phyloP scores from a whole-genome alignment of 2,329 filamentous ascomycete genomes.

The Stemphylium beticola region DNA sequence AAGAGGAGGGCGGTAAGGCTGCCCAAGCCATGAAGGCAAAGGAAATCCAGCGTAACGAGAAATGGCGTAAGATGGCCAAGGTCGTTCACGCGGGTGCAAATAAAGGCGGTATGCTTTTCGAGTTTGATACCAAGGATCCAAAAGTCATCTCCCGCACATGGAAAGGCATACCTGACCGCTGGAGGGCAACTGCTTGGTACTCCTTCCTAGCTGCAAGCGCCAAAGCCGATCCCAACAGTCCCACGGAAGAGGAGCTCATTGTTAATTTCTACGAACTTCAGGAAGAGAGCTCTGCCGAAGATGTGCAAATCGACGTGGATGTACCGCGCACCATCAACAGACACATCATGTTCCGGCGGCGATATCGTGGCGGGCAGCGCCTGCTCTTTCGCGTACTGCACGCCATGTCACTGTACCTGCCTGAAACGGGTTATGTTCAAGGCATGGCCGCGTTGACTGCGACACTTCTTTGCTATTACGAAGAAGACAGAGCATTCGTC shows the following conservation, averaged over 20 bases:
- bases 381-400: conserved; percentile 92
- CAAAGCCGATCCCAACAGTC: conserved; percentile 65
- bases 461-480: conserved; percentile 93
- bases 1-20: conserved; percentile 55
- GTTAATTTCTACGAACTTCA: conserved; percentile 75
- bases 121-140: conserved; percentile 80
- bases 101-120: conserved; percentile 69
- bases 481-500: conserved; percentile 91
- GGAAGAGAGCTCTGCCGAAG: conserved; percentile 78
- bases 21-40: conserved; percentile 61
- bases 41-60: conserved; percentile 67
- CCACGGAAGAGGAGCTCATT: conserved; percentile 74
- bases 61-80: conserved; percentile 71
- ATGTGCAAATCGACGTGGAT: conserved; percentile 96
- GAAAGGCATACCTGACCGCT: conserved; percentile 97
- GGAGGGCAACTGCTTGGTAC: conserved; percentile 93
- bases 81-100: conserved; percentile 53
- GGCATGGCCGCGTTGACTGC: conserved; percentile 95
- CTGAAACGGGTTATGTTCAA: conserved; percentile 92
- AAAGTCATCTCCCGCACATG: conserved; percentile 88
- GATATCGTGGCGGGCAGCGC: conserved; percentile 88
- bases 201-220: conserved; percentile 85
- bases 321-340: conserved; percentile 93
- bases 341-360: conserved; percentile 94
- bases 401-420: conserved; percentile 87